A percentile compares a stretch with the other conserved stretches of the same genome.
These are phyloP conservation scores for Xylaria venustula DNA, from an alignment of 495 filamentous ascomycete species.

Conservation along the genomic window DNA sequence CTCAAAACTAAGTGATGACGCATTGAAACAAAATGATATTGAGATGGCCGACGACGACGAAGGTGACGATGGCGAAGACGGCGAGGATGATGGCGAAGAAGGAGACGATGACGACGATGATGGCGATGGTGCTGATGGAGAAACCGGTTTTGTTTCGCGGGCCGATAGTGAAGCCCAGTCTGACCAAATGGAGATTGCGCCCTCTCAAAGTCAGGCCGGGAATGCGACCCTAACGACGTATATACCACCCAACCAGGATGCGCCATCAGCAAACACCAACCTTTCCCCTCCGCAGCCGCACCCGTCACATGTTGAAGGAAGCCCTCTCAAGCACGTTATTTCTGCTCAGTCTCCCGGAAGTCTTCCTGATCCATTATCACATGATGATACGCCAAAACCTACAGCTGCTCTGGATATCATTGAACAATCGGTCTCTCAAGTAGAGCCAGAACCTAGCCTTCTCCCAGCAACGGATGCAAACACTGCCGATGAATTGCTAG, in stretches of 20 bases:
- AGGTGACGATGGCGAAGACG: constrained; percentile 39
- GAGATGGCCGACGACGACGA: constrained; percentile 53
- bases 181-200: constrained; percentile 25
- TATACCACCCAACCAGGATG: constrained; percentile 10
- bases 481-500: neutral
- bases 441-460: neutral
- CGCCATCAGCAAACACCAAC: constrained; percentile 4
- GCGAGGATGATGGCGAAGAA: constrained; percentile 34
- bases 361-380: constrained; percentile 3
- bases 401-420: neutral
- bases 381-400: neutral
- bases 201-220: constrained; percentile 3
- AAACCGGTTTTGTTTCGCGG: constrained; percentile 16
- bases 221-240: neutral
- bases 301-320: constrained; percentile 41
- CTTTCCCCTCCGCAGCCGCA: constrained; percentile 21
- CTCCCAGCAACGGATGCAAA: neutral
- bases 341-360: constrained; percentile 20
- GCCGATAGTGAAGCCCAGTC: constrained; percentile 25
- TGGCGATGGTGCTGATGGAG: constrained; percentile 29
- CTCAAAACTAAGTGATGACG: constrained; percentile 41
- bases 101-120: constrained; percentile 37
- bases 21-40: constrained; percentile 38
- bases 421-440: neutral
- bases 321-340: constrained; percentile 48